These are phyloP conservation scores for Ceratobasidium sp. DNA, from an alignment of 1,284 basidiomycete genomes.

Conservation along the genomic window DNA sequence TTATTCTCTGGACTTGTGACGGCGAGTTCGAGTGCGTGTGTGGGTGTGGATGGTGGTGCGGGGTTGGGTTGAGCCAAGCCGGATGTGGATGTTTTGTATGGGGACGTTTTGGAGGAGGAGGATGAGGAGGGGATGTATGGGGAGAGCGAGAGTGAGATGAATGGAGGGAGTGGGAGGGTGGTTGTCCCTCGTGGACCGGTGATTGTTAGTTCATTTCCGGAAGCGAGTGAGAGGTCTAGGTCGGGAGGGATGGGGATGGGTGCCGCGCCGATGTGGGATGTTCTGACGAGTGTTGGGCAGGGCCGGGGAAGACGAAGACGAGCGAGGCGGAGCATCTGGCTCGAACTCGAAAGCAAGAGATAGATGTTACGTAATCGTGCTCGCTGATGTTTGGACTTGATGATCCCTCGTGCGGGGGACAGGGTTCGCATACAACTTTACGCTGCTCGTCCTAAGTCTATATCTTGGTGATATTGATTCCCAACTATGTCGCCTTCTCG, in stretches of 20 bases:
- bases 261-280: conserved; percentile 84
- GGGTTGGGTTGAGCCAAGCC: conserved; percentile 24
- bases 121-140: conserved; percentile 30
- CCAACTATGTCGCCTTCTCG: neutral
- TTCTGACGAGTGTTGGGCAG: conserved; percentile 62
- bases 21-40: conserved; percentile 59
- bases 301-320: conserved; percentile 57
- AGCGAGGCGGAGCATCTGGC: conserved; percentile 44
- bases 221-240: conserved; percentile 69
- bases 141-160: conserved; percentile 43
- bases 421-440: neutral
- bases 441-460: neutral
- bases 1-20: conserved; percentile 81
- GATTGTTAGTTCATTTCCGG: conserved; percentile 62
- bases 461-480: neutral
- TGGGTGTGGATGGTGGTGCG: conserved; percentile 37
- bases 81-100: conserved; percentile 34
- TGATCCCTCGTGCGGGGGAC: neutral
- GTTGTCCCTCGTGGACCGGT: conserved; percentile 83
- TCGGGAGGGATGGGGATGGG: conserved; percentile 79
- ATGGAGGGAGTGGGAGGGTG: conserved; percentile 59
- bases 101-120: neutral
- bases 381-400: neutral
- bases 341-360: neutral
- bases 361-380: neutral